Percentiles rank a stretch among this genome's conserved stretches.
Conservation (phyloP, 371 early-diverging fungal genomes). For the Mortierella sp. region DNA sequence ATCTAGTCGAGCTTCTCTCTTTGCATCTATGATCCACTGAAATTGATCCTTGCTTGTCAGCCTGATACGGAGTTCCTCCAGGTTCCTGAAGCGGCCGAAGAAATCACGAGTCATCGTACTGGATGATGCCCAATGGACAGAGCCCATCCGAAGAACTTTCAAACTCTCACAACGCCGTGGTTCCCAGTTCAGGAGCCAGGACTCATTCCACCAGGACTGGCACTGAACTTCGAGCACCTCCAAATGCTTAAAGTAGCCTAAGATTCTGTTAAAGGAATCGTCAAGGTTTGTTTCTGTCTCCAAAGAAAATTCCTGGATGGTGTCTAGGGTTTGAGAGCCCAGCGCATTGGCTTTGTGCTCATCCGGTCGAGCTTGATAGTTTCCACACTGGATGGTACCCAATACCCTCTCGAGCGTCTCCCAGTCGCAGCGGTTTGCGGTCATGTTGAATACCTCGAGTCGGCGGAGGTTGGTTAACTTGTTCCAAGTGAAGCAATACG, state of each 20-base stretch:
- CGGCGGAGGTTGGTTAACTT: constrained; percentile 29
- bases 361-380: not conserved
- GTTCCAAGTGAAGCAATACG: constrained; percentile 38
- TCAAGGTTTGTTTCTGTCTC: constrained; percentile 8
- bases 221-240: constrained; percentile 31
- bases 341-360: not conserved
- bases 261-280: not conserved
- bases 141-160: constrained; percentile 22
- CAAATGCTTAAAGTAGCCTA: constrained; percentile 16
- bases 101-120: not conserved
- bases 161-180: constrained; percentile 7
- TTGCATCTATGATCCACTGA: constrained; percentile 23
- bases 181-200: constrained; percentile 12
- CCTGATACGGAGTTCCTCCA: constrained; percentile 30
- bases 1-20: not conserved
- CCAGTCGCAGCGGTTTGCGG: constrained; percentile 32
- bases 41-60: constrained; percentile 1
- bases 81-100: constrained; percentile 13
- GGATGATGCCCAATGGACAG: not conserved
- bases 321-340: not conserved
- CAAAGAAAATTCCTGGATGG: constrained; percentile 24
- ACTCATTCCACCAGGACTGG: not conserved
- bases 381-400: constrained; percentile 15
- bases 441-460: constrained; percentile 23
- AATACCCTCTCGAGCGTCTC: constrained; percentile 35